These are phyloP conservation scores for Kuraishia cidri DNA, from an alignment of 805 yeast genomes.

Conservation along the genomic window DNA sequence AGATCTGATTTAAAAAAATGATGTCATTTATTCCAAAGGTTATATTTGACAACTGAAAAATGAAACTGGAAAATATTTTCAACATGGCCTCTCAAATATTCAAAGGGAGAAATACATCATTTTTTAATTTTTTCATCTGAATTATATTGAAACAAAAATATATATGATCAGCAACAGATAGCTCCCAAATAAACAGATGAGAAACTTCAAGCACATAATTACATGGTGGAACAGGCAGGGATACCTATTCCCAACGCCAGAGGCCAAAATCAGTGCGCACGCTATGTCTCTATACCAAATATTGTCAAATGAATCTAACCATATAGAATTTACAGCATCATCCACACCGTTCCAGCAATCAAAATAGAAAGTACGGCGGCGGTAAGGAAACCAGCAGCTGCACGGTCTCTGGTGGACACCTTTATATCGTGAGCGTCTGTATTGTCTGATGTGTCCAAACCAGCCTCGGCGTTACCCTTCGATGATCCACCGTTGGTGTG, in stretches of 20 bases:
- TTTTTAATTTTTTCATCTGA: no score
- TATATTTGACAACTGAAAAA: background rate
- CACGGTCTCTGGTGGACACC: conserved; percentile 58
- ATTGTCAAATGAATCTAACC: no score
- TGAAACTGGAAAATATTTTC: no score
- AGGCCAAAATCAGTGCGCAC: no score
- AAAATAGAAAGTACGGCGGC: conserved; percentile 57
- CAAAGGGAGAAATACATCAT: background rate
- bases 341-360: conserved; percentile 70
- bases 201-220: no score
- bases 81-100: no score
- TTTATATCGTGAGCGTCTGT: conserved; percentile 24
- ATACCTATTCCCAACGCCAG: no score
- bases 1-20: background rate
- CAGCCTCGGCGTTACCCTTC: conserved; percentile 59
- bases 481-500: conserved; percentile 16
- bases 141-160: no score
- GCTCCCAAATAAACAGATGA: no score
- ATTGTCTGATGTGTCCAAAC: conserved; percentile 27
- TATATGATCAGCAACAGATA: no score
- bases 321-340: conserved; percentile 29
- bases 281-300: no score
- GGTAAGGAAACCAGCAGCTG: conserved; percentile 87
- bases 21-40: background rate
- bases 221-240: no score